phyloP scores from a whole-genome alignment of 2,329 filamentous ascomycete species.

The Cyphellophora europaea region DNA sequence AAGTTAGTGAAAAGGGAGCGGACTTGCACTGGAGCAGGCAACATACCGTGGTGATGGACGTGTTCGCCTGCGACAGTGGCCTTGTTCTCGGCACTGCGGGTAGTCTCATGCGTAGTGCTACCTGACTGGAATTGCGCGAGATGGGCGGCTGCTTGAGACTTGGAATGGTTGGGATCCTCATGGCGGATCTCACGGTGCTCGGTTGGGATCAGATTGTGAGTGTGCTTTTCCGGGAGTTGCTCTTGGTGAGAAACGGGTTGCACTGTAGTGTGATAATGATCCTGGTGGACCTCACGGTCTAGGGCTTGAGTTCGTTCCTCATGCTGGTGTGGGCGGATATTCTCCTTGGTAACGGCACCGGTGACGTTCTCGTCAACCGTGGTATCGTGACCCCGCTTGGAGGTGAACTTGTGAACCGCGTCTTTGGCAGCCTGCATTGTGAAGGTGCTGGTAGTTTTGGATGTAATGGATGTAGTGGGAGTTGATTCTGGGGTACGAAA shows the following conservation, averaged over 20 bases:
- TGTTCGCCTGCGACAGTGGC: constrained; percentile 51
- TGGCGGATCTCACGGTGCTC: constrained; percentile 56
- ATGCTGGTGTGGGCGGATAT: constrained; percentile 49
- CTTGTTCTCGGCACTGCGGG: constrained; percentile 38
- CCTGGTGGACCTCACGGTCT: constrained; percentile 61
- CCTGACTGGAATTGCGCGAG: constrained; percentile 45
- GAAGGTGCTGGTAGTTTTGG: constrained; percentile 13
- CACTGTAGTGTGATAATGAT: constrained; percentile 61
- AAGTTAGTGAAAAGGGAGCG: constrained; percentile 26
- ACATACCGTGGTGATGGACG: constrained; percentile 55
- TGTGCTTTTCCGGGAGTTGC: constrained; percentile 53
- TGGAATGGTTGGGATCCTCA: constrained; percentile 42
- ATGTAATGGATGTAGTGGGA: neutral
- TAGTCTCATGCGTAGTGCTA: constrained; percentile 35
- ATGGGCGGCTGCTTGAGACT: constrained; percentile 43
- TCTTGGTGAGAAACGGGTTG: constrained; percentile 53
- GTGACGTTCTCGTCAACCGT: constrained; percentile 58
- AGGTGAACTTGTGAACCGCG: constrained; percentile 52
- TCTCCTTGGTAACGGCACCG: constrained; percentile 52
- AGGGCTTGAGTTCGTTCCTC: constrained; percentile 54
- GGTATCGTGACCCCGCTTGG: constrained; percentile 56
- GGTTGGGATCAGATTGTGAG: constrained; percentile 48
- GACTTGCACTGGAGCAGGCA: too few species aligned
- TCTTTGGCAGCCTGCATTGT: constrained; percentile 58
- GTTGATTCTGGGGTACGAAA: neutral